phyloP scores from a whole-genome alignment of 306 rosid species.

The Cotoneaster glaucophyllus region DNA sequence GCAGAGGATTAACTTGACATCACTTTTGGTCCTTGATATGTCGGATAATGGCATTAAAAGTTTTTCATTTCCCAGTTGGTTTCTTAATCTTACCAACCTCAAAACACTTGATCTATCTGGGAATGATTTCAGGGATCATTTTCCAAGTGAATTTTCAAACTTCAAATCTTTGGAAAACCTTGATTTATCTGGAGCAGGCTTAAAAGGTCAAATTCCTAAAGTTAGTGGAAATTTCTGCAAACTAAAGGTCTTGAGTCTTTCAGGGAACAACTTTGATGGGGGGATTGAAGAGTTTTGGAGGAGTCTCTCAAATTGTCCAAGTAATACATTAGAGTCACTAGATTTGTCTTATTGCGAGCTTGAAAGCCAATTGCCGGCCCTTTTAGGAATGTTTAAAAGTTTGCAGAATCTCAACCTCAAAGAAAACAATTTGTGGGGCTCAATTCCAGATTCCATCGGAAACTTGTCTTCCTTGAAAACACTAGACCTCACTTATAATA shows the following conservation, averaged over 20 bases:
- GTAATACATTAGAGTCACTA: conserved; percentile 2
- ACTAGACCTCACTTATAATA: conserved; percentile 6
- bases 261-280: background rate
- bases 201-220: background rate
- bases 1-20: background rate
- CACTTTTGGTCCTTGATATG: background rate
- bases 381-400: background rate
- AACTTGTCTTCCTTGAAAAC: conserved; percentile 16
- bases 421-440: background rate
- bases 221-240: background rate
- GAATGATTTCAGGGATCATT: background rate
- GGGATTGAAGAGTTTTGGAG: background rate
- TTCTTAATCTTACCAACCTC: background rate
- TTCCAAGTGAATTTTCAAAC: background rate
- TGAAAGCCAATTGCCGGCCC: background rate
- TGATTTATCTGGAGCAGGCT: fast-evolving
- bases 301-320: conserved; percentile 11
- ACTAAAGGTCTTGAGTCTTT: background rate
- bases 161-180: background rate
- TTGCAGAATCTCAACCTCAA: background rate
- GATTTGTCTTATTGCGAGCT: background rate
- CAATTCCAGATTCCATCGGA: conserved; percentile 19
- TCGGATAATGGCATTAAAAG: fast-evolving
- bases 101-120: fast-evolving
- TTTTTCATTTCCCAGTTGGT: background rate